Conservation (phyloP, 2,329 filamentous ascomycete genomes). For the Macrophomina pseudophaseolina region DNA sequence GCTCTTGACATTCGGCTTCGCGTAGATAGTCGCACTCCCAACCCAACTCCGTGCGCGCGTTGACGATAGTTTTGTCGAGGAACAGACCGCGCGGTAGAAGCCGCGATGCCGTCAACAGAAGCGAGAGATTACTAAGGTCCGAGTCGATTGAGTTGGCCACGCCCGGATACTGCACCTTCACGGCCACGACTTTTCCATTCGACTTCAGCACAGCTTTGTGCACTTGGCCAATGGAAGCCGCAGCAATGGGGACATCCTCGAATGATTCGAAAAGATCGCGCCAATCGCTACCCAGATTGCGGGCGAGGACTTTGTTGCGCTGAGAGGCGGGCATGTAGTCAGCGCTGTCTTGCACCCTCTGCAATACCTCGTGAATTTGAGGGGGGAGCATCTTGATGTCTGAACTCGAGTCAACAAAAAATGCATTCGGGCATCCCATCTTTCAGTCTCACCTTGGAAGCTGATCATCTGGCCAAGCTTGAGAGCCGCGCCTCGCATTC, state of each 20-base stretch:
- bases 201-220: constrained; percentile 82
- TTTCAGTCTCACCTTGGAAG: constrained; percentile 68
- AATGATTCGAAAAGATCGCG: constrained; percentile 81
- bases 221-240: constrained; percentile 96
- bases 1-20: constrained; percentile 79
- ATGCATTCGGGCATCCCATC: background rate
- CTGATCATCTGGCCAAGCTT: constrained; percentile 98
- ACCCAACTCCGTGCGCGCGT: constrained; percentile 85
- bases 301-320: constrained; percentile 78
- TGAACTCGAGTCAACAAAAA: constrained; percentile 32
- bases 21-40: constrained; percentile 98
- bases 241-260: constrained; percentile 89
- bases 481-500: constrained; percentile 95
- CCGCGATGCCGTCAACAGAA: constrained; percentile 87
- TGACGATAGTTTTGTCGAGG: constrained; percentile 95
- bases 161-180: constrained; percentile 97
- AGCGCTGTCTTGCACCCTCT: constrained; percentile 92
- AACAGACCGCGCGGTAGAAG: constrained; percentile 91
- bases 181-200: constrained; percentile 77
- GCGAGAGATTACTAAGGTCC: constrained; percentile 88
- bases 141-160: constrained; percentile 96
- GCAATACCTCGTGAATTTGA: constrained; percentile 85
- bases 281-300: constrained; percentile 85
- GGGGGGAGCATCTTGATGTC: constrained; percentile 93
- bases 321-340: constrained; percentile 98